Base-by-base conservation (phyloP, 2,329 filamentous ascomycete genomes). In the Fusarium proliferatum region DNA sequence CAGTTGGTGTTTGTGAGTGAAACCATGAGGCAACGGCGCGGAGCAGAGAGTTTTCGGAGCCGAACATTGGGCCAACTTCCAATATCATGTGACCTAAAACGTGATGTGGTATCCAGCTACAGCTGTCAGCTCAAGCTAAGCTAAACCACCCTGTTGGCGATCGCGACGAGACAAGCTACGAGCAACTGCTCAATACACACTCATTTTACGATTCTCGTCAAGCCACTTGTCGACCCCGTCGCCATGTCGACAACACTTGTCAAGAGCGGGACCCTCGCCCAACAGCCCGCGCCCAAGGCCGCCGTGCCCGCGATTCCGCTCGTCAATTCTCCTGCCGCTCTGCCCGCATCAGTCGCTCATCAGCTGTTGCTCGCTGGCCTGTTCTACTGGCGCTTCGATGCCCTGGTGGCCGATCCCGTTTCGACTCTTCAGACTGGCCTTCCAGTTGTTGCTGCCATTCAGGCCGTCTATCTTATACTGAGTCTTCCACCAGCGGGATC, bases 361-460 rank as follows among this genome's bases (percentile, higher is more conserved):
- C 92, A 93, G 1, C 82, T 88, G 33, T 82, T 94, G 16, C 86
- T 97, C 36, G 86, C 94, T 36, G 87, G 87, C 15, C 82, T 92
- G 41, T 91, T 92, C 79, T 86, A 88, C 51, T 79, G 89, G 71
- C 88, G 88, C 43, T 96, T 97, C 82, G 80, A 84, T 41, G 83
- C 87, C 23, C 86, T 97, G 33, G 92, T 97, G 34, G 85, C 86
- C 21, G 89, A 95, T 73, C 94, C 95, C 1, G 88, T 92, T 5
- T 82, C 87, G 21, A 88, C 91, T 11, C 87, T 97, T 42, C 81
- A 88, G 19, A 86, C 80, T 36, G 85, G 91, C 5, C 83, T 96
- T 6, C 87, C 91, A 1, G 87, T 90, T 17, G 85, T 95, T 19
- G 88, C 88, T 6, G 82, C 86, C 9, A 80, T 94, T 6, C 95